phyloP scores from a whole-genome alignment of 345 rosid species.

The Nasturtium officinale region DNA sequence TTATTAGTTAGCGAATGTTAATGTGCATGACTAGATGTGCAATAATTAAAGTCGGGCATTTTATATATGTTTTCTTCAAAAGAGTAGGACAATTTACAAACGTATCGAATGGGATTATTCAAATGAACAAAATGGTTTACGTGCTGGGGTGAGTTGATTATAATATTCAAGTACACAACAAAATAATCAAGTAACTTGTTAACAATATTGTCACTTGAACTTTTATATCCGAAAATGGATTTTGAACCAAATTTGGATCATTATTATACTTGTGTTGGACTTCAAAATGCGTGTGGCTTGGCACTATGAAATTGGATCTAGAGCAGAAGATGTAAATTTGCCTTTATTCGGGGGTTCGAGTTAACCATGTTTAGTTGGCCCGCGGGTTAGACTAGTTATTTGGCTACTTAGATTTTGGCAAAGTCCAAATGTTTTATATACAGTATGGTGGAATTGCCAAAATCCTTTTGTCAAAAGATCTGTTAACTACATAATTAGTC shows the following conservation, averaged over 20 bases:
- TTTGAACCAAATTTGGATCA: not conserved
- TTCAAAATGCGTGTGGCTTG: not conserved
- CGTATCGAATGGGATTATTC: slow-evolving; percentile 5
- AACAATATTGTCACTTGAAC: not conserved
- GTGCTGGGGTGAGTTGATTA: not conserved
- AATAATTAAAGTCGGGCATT: slow-evolving; percentile 17
- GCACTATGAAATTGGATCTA: not conserved
- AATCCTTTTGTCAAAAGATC: too few species aligned
- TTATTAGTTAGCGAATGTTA: slow-evolving; percentile 23
- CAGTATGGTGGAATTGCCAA: too few species aligned
- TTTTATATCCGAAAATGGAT: not conserved
- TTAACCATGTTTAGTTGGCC: too few species aligned
- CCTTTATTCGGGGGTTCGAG: too few species aligned
- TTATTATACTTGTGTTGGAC: not conserved
- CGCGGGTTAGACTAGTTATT: too few species aligned
- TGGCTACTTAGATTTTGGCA: too few species aligned
- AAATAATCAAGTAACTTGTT: not conserved
- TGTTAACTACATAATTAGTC: too few species aligned
- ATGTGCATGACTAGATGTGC: slow-evolving; percentile 42
- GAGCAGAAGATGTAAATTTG: not conserved
- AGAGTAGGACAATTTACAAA: slow-evolving; percentile 16
- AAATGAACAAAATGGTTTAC: slow-evolving; percentile 5
- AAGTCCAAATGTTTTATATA: too few species aligned
- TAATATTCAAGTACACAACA: not conserved
- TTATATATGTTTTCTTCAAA: slow-evolving; percentile 4